phyloP scores from a whole-genome alignment of 768 basidiomycete genomes.

The Punctularia strigosozonata region DNA sequence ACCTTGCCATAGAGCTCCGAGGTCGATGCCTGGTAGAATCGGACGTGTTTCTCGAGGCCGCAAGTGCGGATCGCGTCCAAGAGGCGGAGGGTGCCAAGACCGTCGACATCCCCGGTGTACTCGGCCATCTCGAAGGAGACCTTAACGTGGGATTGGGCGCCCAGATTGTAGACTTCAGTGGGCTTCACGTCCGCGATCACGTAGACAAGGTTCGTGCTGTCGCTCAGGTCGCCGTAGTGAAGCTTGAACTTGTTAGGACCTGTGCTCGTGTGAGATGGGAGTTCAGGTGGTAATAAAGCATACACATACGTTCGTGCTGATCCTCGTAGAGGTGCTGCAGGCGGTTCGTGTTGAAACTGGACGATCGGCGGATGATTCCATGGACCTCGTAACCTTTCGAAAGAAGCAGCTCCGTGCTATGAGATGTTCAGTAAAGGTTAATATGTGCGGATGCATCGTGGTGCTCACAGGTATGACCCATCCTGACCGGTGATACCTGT shows the following conservation, averaged over 20 bases:
- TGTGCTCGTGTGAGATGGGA: conserved; percentile 14
- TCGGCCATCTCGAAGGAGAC: conserved; percentile 99
- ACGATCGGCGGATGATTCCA: conserved; percentile 93
- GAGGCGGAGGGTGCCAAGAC: conserved; percentile 86
- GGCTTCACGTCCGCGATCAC: conserved; percentile 92
- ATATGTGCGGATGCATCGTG: neutral
- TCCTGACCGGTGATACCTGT: conserved; percentile 94
- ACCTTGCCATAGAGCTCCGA: conserved; percentile 98
- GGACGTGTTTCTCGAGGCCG: conserved; percentile 84
- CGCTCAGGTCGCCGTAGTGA: conserved; percentile 89
- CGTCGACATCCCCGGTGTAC: conserved; percentile 97
- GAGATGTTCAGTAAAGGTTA: conserved; percentile 3
- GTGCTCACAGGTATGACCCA: conserved; percentile 76
- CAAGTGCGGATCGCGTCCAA: conserved; percentile 95
- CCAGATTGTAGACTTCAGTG: conserved; percentile 95
- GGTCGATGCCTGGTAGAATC: conserved; percentile 96
- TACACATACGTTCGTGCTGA: conserved; percentile 72
- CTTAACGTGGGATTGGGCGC: conserved; percentile 97
- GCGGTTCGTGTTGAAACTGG: conserved; percentile 95
- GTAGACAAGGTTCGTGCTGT: conserved; percentile 95
- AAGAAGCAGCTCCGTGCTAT: conserved; percentile 72
- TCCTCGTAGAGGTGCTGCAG: conserved; percentile 90
- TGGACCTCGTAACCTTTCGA: conserved; percentile 88
- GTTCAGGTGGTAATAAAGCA: conserved; percentile 1
- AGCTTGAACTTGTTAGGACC: conserved; percentile 70